These are phyloP conservation scores for Mucor saturninus DNA, from an alignment of 371 early-diverging fungal species.

Conservation along the genomic window DNA sequence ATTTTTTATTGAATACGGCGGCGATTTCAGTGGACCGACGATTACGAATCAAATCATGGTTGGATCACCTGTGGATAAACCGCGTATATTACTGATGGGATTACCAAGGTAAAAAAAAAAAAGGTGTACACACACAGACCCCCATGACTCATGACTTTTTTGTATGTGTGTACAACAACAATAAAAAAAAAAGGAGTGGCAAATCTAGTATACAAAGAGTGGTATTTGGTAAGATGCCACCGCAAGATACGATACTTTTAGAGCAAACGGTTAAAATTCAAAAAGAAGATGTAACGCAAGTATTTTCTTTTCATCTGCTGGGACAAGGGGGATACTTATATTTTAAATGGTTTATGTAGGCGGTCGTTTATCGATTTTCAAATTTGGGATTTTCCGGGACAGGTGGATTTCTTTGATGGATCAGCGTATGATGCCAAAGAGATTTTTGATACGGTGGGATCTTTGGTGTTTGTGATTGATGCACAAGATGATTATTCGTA, in stretches of 20 bases:
- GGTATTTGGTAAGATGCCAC: slow-evolving; percentile 89
- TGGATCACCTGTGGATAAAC: slow-evolving; percentile 38
- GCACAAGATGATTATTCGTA: slow-evolving; percentile 90
- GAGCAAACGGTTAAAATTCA: slow-evolving; percentile 81
- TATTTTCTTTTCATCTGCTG: neutral
- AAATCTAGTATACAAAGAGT: slow-evolving; percentile 91
- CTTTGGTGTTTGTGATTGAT: slow-evolving; percentile 92
- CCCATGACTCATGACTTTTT: neutral
- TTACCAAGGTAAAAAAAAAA: slow-evolving; percentile 52
- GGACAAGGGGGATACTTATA: neutral
- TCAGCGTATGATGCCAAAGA: slow-evolving; percentile 64
- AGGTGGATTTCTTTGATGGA: slow-evolving; percentile 81
- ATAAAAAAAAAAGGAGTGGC: slow-evolving; percentile 70
- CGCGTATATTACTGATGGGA: slow-evolving; percentile 70
- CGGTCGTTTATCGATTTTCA: slow-evolving; percentile 86
- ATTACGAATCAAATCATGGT: slow-evolving; percentile 26
- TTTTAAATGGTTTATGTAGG: slow-evolving; percentile 11
- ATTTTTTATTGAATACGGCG: neutral
- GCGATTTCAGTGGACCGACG: slow-evolving; percentile 13
- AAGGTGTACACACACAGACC: neutral
- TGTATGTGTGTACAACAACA: too few species aligned
- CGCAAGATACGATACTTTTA: slow-evolving; percentile 89
- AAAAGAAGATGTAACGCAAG: slow-evolving; percentile 73
- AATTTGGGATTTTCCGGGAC: slow-evolving; percentile 94
- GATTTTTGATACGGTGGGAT: slow-evolving; percentile 78